Evolutionary conservation across 2,329 filamentous ascomycete species (phyloP).

Genomic region (Calycina marina): DNA sequence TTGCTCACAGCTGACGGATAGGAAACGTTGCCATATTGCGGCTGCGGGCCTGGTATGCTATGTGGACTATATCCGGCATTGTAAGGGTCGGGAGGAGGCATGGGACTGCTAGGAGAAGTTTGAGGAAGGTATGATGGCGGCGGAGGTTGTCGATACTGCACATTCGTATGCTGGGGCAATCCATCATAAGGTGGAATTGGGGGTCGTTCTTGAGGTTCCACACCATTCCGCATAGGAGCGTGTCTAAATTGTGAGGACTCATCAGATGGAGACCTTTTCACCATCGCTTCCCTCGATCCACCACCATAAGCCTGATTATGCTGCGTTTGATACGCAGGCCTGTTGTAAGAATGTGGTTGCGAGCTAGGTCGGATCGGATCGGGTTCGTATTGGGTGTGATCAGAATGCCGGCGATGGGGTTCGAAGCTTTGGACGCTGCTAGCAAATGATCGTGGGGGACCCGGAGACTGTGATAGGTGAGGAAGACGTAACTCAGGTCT

Average conservation of each 20-base stretch:
- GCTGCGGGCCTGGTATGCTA: constrained; percentile 11
- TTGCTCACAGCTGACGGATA: constrained; percentile 9
- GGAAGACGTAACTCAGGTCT: constrained; percentile 21
- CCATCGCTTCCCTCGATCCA: constrained; percentile 31
- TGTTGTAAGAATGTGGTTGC: constrained; percentile 16
- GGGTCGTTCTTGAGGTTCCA: constrained; percentile 15
- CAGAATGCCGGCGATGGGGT: constrained; percentile 36
- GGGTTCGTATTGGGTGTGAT: constrained; percentile 34
- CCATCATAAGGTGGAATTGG: constrained; percentile 13
- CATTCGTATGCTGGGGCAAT: constrained; percentile 8
- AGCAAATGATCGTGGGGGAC: not conserved
- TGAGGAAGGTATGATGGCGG: constrained; percentile 8
- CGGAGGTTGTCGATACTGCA: not conserved
- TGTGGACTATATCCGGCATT: constrained; percentile 9
- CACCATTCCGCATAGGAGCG: no score
- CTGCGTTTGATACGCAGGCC: constrained; percentile 28
- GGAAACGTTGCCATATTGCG: constrained; percentile 12
- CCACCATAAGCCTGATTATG: constrained; percentile 32
- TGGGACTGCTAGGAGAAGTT: constrained; percentile 16
- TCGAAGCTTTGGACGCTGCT: constrained; percentile 22
- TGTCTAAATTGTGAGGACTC: no score
- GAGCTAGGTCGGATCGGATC: constrained; percentile 2
- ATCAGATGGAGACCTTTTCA: constrained; percentile 37
- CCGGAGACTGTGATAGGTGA: constrained; percentile 6
- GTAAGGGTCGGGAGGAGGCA: constrained; percentile 15